Base-by-base conservation (phyloP, 2,329 filamentous ascomycete genomes). In the Aureobasidium melanogenum region DNA sequence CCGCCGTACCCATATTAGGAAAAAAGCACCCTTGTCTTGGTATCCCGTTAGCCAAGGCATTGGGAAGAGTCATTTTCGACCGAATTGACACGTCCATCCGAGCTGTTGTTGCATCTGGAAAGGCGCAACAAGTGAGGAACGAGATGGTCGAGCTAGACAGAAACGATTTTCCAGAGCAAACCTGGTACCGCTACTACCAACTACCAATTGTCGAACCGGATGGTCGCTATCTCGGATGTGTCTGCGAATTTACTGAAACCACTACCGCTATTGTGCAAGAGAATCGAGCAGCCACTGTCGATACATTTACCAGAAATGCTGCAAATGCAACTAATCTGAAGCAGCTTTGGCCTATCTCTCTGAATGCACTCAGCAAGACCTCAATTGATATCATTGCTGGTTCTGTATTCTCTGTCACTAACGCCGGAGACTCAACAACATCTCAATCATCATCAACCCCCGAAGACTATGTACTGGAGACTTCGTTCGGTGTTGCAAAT, bases 1-100 rank as follows among this genome's bases (percentile, higher is more conserved):
- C 68, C 0, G 73, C 72, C 26, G 65, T 72, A 8, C 66, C 70
- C 28, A 59, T 75, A 2, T 63, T 74, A 6, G 69, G 70, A 3
- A 32, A 61, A 0, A 64, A 70, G 14, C 72, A 74, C 43, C 64
- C 62, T 2, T 48, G 36, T 22, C 17, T 65, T 5, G 63, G 63
- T 14, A 60, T 15, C 14, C 70, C 67, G 41, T 47, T 52, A 22
- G 48, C 28, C 17, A 56, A 56, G 12, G 44, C 60, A 10, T 64
- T 52, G 52, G 59, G 59, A 8, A 38, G 39, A 30, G 32, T n/a
- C 17, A 41, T 61, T 10, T 30, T 32, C 17, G 39, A 54, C 3
- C 59, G 36, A n/a, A 36, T 54, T 7, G 54, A 43, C 12, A 39
- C 62, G 32, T 30, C 39, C 12, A 46, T 61, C 22, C 52, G 26